Evolutionary conservation across 1,284 basidiomycete genomes (phyloP).

Genomic region (Macrocystidia cucumis): DNA sequence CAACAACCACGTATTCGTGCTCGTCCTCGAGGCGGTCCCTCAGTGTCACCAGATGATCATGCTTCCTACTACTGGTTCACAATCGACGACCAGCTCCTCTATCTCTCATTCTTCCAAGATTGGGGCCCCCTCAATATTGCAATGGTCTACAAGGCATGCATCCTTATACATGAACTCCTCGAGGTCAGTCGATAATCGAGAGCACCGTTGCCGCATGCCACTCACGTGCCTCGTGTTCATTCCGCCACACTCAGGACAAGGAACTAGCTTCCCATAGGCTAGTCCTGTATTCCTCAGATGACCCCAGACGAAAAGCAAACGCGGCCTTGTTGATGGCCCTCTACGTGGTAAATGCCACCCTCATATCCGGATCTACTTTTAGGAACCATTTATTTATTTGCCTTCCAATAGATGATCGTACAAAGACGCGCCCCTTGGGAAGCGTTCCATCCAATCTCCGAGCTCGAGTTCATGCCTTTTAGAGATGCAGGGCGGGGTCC

Average conservation of each 20-base stretch:
- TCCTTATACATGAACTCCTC: constrained; percentile 84
- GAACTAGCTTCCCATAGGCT: constrained; percentile 63
- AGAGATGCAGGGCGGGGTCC: constrained; percentile 92
- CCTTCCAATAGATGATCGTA: constrained; percentile 97
- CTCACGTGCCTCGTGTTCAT: constrained; percentile 24
- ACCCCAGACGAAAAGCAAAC: constrained; percentile 87
- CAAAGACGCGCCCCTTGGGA: constrained; percentile 90
- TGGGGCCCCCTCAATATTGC: constrained; percentile 93
- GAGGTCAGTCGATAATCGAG: constrained; percentile 48
- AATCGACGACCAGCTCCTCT: constrained; percentile 87
- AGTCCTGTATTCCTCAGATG: constrained; percentile 85
- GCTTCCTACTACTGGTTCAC: constrained; percentile 80
- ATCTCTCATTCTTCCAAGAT: constrained; percentile 92
- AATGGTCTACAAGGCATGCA: constrained; percentile 92
- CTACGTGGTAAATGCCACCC: constrained; percentile 61
- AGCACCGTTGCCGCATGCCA: constrained; percentile 22
- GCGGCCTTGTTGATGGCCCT: constrained; percentile 89
- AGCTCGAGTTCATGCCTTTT: constrained; percentile 91
- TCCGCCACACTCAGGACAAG: constrained; percentile 53
- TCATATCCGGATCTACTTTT: constrained; percentile 11
- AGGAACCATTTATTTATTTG: constrained; percentile 9
- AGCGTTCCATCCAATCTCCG: constrained; percentile 88
- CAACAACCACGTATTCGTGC: constrained; percentile 54
- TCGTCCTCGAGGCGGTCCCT: constrained; percentile 46
- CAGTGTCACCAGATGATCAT: constrained; percentile 48